Conservation (phyloP, 805 yeast species). For the Myxozyma kluyveri region DNA sequence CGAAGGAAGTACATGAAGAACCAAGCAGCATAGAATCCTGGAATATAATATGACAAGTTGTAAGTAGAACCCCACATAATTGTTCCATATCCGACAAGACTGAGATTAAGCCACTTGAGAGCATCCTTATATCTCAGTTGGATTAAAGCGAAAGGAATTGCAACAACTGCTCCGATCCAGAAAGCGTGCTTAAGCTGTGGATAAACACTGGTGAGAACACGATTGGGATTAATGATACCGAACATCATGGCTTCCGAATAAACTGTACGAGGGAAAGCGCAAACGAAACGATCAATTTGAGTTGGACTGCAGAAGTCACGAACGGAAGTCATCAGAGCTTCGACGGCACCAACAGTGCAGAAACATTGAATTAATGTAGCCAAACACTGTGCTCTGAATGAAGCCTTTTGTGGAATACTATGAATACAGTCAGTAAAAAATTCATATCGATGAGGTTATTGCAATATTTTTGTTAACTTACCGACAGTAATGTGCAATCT, state of each 20-base stretch:
- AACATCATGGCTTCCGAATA: constrained; percentile 20
- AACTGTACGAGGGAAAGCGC: constrained; percentile 17
- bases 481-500: constrained; percentile 55
- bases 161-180: constrained; percentile 12
- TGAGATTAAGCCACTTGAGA: constrained; percentile 7
- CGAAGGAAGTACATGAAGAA: constrained; percentile 57
- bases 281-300: constrained; percentile 11
- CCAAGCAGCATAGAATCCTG: constrained; percentile 47
- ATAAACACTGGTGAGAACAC: constrained; percentile 13
- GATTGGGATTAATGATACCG: constrained; percentile 18
- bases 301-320: constrained; percentile 13
- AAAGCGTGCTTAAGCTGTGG: constrained; percentile 17
- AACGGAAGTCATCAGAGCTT: constrained; percentile 13
- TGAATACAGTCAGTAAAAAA: too few species aligned
- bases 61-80: constrained; percentile 18
- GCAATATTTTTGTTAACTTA: too few species aligned
- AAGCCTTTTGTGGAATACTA: constrained; percentile 43
- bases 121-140: constrained; percentile 11
- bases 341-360: constrained; percentile 15
- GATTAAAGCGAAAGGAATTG: constrained; percentile 12
- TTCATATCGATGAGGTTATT: too few species aligned
- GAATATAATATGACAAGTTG: constrained; percentile 36
- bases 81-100: constrained; percentile 6
- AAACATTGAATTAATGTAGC: constrained; percentile 17
- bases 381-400: constrained; percentile 40